A percentile compares a stretch with the other conserved stretches of the same genome.
These are phyloP conservation scores for cucumber (Cucumis sativus) DNA, from an alignment of 306 rosid species.

Conservation along the genomic window DNA sequence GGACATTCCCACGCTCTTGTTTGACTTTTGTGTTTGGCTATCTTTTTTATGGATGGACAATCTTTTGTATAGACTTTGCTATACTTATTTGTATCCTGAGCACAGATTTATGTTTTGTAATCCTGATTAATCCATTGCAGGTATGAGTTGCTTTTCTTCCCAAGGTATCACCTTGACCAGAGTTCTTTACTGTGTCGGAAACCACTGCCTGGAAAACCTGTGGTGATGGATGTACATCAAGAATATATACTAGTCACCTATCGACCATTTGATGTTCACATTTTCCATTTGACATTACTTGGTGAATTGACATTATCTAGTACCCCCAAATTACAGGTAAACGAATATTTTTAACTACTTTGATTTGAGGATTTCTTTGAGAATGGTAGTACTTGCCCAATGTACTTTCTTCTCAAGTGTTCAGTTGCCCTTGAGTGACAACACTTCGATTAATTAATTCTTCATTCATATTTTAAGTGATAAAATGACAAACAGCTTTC, in stretches of 20 bases:
- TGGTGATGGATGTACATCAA: conserved; percentile 96
- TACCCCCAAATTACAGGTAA: conserved; percentile 77
- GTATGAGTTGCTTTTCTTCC: conserved; percentile 91
- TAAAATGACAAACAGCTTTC: conserved; percentile 99
- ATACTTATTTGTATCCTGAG: conserved; percentile 12
- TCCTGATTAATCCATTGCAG: conserved; percentile 32
- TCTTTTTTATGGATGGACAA: neutral
- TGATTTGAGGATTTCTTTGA: neutral
- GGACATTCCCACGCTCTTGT: neutral
- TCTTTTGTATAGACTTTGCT: neutral
- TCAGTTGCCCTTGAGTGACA: neutral
- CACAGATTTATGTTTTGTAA: conserved; percentile 6
- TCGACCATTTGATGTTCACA: conserved; percentile 91
- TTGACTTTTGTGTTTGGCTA: neutral
- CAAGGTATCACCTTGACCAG: conserved; percentile 97
- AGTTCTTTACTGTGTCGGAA: conserved; percentile 87
- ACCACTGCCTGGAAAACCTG: conserved; percentile 76
- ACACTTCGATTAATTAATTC: conserved; percentile 20
- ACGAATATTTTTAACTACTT: conserved; percentile 17
- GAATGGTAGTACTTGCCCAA: conserved; percentile 8
- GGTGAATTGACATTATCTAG: conserved; percentile 80
- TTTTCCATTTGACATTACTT: conserved; percentile 57
- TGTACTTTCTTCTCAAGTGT: conserved; percentile 1
- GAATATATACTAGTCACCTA: conserved; percentile 79
- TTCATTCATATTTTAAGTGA: conserved; percentile 76